Conservation (phyloP, 2,329 filamentous ascomycete genomes). For the Cytospora chrysosperma region DNA sequence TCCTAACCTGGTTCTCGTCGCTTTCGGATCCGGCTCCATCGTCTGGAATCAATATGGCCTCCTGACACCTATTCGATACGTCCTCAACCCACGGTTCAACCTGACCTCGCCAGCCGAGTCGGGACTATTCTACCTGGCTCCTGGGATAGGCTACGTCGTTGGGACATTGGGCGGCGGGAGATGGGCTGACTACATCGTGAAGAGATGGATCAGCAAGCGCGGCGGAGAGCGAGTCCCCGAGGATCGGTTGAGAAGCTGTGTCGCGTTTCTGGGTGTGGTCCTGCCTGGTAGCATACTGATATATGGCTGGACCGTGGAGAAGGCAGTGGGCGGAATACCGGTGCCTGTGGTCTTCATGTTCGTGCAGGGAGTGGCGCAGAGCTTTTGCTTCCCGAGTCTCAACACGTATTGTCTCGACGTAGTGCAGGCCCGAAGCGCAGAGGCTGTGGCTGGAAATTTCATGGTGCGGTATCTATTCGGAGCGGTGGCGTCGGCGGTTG, state of each 20-base stretch:
- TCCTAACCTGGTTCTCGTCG: conserved; percentile 50
- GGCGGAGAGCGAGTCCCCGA: conserved; percentile 62
- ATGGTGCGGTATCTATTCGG: conserved; percentile 74
- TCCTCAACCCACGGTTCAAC: conserved; percentile 68
- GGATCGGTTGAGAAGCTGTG: conserved; percentile 62
- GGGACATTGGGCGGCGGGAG: conserved; percentile 67
- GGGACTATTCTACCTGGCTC: conserved; percentile 69
- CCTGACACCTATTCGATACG: conserved; percentile 66
- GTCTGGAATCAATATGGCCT: conserved; percentile 72
- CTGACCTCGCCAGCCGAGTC: conserved; percentile 63
- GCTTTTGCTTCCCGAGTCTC: conserved; percentile 67
- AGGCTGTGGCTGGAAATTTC: conserved; percentile 79
- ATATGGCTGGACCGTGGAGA: conserved; percentile 59
- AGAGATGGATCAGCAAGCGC: conserved; percentile 54
- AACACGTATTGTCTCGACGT: conserved; percentile 80
- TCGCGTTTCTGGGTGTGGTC: conserved; percentile 57
- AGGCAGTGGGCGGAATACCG: conserved; percentile 40
- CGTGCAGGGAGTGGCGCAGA: conserved; percentile 64
- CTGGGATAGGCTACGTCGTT: conserved; percentile 63
- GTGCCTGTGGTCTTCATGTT: conserved; percentile 67
- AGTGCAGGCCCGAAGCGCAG: conserved; percentile 67
- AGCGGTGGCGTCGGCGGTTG: conserved; percentile 66
- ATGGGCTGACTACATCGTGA: conserved; percentile 63
- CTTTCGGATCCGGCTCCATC: conserved; percentile 56
- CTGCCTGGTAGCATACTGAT: conserved; percentile 66